Evolutionary conservation across 2,329 filamentous ascomycete genomes (phyloP).

Genomic region (Monilinia polystroma): DNA sequence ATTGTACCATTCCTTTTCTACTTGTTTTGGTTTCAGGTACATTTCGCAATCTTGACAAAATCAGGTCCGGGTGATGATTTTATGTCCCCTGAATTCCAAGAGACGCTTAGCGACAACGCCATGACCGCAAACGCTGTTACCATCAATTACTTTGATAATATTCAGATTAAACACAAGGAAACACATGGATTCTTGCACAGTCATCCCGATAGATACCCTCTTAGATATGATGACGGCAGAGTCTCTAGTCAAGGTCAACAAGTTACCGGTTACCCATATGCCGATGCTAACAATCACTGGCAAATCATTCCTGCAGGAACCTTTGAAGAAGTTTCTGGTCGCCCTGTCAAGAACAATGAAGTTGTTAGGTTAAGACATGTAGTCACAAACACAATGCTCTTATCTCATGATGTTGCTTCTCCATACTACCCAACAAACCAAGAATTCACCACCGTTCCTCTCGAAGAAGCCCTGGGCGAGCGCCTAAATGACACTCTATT

Average conservation of each 20-base stretch:
- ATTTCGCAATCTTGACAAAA: constrained; percentile 83
- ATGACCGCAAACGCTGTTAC: constrained; percentile 85
- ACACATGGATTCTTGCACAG: constrained; percentile 96
- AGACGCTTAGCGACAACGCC: constrained; percentile 90
- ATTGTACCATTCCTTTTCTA: constrained; percentile 95
- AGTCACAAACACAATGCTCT: constrained; percentile 78
- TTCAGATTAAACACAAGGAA: constrained; percentile 92
- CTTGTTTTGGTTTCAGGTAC: constrained; percentile 99
- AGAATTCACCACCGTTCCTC: constrained; percentile 83
- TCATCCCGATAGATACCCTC: constrained; percentile 82
- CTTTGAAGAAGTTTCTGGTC: constrained; percentile 59
- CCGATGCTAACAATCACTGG: constrained; percentile 99
- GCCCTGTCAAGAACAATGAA: constrained; percentile 77
- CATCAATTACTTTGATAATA: constrained; percentile 86
- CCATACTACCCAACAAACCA: constrained; percentile 97
- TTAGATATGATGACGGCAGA: constrained; percentile 95
- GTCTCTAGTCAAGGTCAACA: constrained; percentile 98
- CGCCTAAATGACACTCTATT: constrained; percentile 90
- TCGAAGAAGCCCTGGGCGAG: constrained; percentile 69
- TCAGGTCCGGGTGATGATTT: constrained; percentile 97
- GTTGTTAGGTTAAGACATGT: constrained; percentile 83
- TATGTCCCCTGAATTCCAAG: constrained; percentile 98
- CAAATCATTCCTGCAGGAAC: constrained; percentile 76
- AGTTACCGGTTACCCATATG: constrained; percentile 95
- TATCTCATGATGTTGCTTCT: constrained; percentile 96